Conservation (phyloP, 352 stramenopile genomes). For the Phytopythium vexans region DNA sequence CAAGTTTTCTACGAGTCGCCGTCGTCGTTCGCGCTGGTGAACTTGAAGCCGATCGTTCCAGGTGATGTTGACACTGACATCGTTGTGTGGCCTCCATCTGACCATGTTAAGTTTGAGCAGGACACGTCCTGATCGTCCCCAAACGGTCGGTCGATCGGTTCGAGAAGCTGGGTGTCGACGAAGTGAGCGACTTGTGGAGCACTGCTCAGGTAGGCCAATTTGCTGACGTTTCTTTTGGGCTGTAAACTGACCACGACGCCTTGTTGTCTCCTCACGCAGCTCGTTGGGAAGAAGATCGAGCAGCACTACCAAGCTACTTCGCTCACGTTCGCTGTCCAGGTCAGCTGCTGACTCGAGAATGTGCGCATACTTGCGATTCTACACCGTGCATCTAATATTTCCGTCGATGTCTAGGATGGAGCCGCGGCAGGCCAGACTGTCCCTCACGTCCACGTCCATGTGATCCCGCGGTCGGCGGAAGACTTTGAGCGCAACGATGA, state of each 20-base stretch:
- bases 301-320: constrained; percentile 61
- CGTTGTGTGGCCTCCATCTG: neutral
- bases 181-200: constrained; percentile 89
- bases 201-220: constrained; percentile 62
- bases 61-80: constrained; percentile 23
- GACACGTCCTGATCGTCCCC: constrained; percentile 90
- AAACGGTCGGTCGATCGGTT: constrained; percentile 75
- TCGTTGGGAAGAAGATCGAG: constrained; percentile 74
- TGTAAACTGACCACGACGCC: neutral
- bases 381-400: neutral
- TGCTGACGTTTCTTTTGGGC: neutral
- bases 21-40: constrained; percentile 84
- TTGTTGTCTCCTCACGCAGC: constrained; percentile 12
- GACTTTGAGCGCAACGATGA: constrained; percentile 92
- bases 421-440: constrained; percentile 88
- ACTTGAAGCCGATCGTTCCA: constrained; percentile 92
- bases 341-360: constrained; percentile 4
- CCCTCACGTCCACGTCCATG: constrained; percentile 93
- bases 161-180: constrained; percentile 69
- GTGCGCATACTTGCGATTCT: neutral
- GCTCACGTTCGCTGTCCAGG: constrained; percentile 92
- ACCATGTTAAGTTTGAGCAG: no score
- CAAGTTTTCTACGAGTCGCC: constrained; percentile 63
- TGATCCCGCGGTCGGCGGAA: constrained; percentile 69
- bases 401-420: constrained; percentile 61